Base-by-base conservation (phyloP, 257 asterid genomes). In the Salvia hispanica region DNA sequence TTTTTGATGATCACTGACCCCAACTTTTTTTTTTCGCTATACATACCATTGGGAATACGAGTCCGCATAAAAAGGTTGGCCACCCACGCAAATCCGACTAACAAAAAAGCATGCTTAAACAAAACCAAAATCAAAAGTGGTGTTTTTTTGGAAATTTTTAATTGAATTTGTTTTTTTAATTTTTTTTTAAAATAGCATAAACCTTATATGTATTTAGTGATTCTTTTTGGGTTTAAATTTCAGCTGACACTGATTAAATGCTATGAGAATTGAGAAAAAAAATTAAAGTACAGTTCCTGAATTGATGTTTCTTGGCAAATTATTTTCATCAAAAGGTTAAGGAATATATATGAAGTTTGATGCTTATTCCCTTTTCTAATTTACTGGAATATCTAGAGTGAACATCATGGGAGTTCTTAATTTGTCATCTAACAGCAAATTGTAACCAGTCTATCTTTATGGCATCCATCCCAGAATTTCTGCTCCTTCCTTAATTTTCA, bases 281-380 rank as follows among this genome's bases (percentile, higher is more conserved):
- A 43, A 25, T 25, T 2, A 1, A 25, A 40, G 15, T 43, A 12
- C 15, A 48, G 15, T 51, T 18, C 28, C 46, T 28, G 14, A 40
- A 39, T 64, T 47, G 37, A 46, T 28, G 36, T 42, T 57, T 69
- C 66, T 65, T 48, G 54, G 68, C 55, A 45, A 69, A 34, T 45
- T 62, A 34, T 58, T 58, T 45, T 36, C 6, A 16, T 34, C 52
- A n/a, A n/a, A n/a, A n/a, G n/a, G n/a, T 11, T 34, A 13, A 47
- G 44, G 33, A 58, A 58, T 28, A 36, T 58, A 46, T 8, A 36
- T 12, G 51, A 12, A 58, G n/a, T 33, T 25, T 60, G 59, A 28
- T 42, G 69, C 64, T 52, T 33, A 72, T 10, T 47, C n/a, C 55
- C 33, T n/a, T 64, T 47, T 57, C 47, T 28, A 45, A 73, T 45